Evolutionary conservation across 2,329 filamentous ascomycete genomes (phyloP).

Genomic region (Bisporella sp.): DNA sequence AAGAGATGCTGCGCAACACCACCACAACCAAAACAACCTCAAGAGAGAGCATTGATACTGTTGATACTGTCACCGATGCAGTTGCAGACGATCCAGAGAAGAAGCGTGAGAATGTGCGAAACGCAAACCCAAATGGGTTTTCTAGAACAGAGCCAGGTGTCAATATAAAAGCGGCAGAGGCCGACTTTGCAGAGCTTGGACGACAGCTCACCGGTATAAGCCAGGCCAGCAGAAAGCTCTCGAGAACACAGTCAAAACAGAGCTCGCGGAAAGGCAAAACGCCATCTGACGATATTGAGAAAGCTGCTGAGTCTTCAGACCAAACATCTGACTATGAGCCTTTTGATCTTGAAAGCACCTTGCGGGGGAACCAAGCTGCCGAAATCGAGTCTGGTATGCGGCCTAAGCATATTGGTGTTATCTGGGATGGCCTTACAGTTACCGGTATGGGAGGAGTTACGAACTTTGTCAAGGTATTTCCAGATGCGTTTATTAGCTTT

Average conservation of each 20-base stretch:
- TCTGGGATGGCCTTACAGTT: slow-evolving; percentile 73
- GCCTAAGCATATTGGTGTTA: slow-evolving; percentile 71
- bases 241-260: slow-evolving; percentile 37
- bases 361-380: slow-evolving; percentile 65
- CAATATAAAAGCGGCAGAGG: slow-evolving; percentile 55
- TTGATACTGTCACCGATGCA: no score
- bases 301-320: slow-evolving; percentile 34
- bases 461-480: slow-evolving; percentile 67
- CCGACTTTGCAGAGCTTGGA: slow-evolving; percentile 63
- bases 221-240: slow-evolving; percentile 43
- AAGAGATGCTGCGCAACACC: no score
- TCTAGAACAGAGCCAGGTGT: slow-evolving; percentile 40
- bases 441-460: slow-evolving; percentile 67
- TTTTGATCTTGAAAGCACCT: slow-evolving; percentile 70
- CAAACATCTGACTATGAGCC: slow-evolving; percentile 38
- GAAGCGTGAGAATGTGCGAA: slow-evolving; percentile 18
- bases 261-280: slow-evolving; percentile 18
- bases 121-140: slow-evolving; percentile 40
- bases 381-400: slow-evolving; percentile 73
- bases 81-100: no score
- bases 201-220: slow-evolving; percentile 53
- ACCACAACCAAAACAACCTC: no score
- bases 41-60: no score
- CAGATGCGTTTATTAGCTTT: slow-evolving; percentile 63
- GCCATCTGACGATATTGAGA: slow-evolving; percentile 49